These are phyloP conservation scores for Daldinia eschscholtzii DNA, from an alignment of 2,329 filamentous ascomycete species.

Conservation along the genomic window DNA sequence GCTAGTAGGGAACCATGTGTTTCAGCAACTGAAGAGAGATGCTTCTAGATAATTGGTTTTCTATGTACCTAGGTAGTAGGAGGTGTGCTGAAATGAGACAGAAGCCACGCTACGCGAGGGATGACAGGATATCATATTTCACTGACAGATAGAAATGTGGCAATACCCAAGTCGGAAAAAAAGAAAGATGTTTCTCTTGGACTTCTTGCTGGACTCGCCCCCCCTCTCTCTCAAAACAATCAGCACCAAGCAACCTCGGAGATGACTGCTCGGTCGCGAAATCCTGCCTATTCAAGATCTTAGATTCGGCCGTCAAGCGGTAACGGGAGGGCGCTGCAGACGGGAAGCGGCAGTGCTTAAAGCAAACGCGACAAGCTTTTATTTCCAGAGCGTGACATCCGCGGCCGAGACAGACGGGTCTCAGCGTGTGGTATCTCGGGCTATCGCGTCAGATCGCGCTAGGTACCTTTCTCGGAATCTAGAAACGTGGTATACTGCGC, in stretches of 20 bases:
- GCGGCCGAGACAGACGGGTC: constrained; percentile 44
- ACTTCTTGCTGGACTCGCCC: constrained; percentile 3
- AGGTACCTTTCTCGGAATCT: constrained; percentile 38
- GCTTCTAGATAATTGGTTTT: constrained; percentile 18
- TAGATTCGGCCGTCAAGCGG: constrained; percentile 49
- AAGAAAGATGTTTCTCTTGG: background rate
- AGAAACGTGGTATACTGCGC: constrained; percentile 40
- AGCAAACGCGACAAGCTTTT: constrained; percentile 31
- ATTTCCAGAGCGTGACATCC: constrained; percentile 28
- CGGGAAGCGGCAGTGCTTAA: constrained; percentile 43
- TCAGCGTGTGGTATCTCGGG: constrained; percentile 35
- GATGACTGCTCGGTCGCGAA: constrained; percentile 43
- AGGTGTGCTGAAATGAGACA: constrained; percentile 29
- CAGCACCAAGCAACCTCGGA: constrained; percentile 19
- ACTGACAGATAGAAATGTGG: constrained; percentile 10
- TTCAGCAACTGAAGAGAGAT: constrained; percentile 25
- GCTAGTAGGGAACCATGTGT: constrained; percentile 18
- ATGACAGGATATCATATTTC: constrained; percentile 16
- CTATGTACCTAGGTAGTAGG: background rate
- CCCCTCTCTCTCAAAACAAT: constrained; percentile 14
- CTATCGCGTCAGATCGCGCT: constrained; percentile 41
- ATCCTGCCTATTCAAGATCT: constrained; percentile 46
- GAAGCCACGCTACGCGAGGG: constrained; percentile 20
- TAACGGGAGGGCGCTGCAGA: constrained; percentile 25
- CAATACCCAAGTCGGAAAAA: constrained; percentile 10